These are phyloP conservation scores for Malus hybrid DNA, from an alignment of 331 rosid genomes.

Conservation along the genomic window DNA sequence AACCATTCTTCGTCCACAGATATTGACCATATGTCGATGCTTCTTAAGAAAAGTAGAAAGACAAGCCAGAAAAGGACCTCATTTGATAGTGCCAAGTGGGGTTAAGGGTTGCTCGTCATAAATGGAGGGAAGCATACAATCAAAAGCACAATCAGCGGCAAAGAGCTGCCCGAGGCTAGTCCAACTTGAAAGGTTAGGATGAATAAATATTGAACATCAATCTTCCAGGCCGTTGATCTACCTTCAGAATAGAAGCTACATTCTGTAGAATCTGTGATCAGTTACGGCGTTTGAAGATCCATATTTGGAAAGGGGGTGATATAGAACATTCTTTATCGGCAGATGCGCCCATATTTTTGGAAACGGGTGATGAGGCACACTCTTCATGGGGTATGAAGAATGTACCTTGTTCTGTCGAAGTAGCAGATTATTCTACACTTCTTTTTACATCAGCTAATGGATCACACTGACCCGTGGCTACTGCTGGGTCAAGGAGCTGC, in stretches of 20 bases:
- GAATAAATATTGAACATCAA: neutral
- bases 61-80: conserved; percentile 27
- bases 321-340: neutral
- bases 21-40: conserved; percentile 49
- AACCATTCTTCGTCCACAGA: conserved; percentile 35
- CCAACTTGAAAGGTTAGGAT: conserved; percentile 1
- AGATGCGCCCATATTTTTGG: neutral
- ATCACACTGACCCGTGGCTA: neutral
- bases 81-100: conserved; percentile 45
- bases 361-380: neutral
- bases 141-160: neutral
- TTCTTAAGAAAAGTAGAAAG: conserved; percentile 54
- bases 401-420: neutral
- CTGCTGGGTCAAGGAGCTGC: conserved; percentile 2
- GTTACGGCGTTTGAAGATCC: neutral
- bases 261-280: conserved; percentile 12
- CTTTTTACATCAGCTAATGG: neutral
- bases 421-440: neutral
- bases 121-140: neutral
- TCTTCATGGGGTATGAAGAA: neutral
- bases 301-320: conserved; percentile 19
- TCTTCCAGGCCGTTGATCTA: neutral
- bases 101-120: conserved; percentile 19
- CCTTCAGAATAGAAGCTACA: neutral
- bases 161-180: neutral